Evolutionary conservation across 2,329 filamentous ascomycete genomes (phyloP).

Genomic region (Myriosclerotinia scirpicola): DNA sequence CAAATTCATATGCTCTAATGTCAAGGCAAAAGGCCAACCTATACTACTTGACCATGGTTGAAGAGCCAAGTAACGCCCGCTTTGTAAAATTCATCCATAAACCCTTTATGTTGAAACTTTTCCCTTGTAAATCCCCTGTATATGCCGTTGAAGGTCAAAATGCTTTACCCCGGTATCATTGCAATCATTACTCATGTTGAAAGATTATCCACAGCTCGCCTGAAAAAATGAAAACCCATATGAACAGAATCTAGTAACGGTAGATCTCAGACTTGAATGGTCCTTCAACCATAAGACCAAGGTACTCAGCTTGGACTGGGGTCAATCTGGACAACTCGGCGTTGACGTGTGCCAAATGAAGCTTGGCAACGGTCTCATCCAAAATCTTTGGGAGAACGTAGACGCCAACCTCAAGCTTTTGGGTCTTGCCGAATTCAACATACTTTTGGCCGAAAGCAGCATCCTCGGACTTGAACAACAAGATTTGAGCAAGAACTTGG

Average conservation of each 20-base stretch:
- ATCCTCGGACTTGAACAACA: slow-evolving; percentile 92
- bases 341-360: slow-evolving; percentile 92
- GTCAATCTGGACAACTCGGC: slow-evolving; percentile 88
- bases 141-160: slow-evolving; percentile 64
- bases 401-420: slow-evolving; percentile 88
- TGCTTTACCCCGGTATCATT: slow-evolving; percentile 57
- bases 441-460: slow-evolving; percentile 89
- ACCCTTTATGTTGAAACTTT: slow-evolving; percentile 43
- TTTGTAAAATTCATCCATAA: slow-evolving; percentile 32
- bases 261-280: slow-evolving; percentile 93
- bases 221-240: slow-evolving; percentile 30
- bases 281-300: slow-evolving; percentile 79
- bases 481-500: slow-evolving; percentile 99
- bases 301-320: slow-evolving; percentile 88
- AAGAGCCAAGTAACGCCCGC: slow-evolving; percentile 45
- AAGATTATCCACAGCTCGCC: slow-evolving; percentile 34
- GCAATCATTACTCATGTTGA: slow-evolving; percentile 54
- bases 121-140: slow-evolving; percentile 36
- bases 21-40: slow-evolving; percentile 38
- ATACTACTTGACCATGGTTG: slow-evolving; percentile 43
- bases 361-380: slow-evolving; percentile 95
- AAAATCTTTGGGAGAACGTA: slow-evolving; percentile 98
- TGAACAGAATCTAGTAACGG: slow-evolving; percentile 40
- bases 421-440: slow-evolving; percentile 89
- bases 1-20: slow-evolving; percentile 30